Conservation (phyloP, 495 filamentous ascomycete species). For the Aspergillus incahuasiensis region DNA sequence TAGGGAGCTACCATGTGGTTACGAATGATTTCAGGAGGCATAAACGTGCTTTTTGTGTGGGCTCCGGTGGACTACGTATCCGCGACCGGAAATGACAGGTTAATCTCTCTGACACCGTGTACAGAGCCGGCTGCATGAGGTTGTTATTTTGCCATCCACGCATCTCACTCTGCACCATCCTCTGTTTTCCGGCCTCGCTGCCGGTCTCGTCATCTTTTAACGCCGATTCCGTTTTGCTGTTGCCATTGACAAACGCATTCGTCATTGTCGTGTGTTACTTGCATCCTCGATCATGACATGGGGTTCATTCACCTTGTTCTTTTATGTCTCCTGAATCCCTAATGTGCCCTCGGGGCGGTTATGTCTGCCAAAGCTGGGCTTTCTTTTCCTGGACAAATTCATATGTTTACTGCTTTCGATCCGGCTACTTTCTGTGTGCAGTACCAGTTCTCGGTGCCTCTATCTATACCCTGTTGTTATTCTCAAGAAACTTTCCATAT, state of each 20-base stretch:
- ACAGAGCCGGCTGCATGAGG: background rate
- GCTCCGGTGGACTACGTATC: slow-evolving; percentile 8
- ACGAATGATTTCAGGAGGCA: background rate
- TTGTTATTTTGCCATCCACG: slow-evolving; percentile 10
- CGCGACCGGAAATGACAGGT: slow-evolving; percentile 14
- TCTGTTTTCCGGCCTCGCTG: slow-evolving; percentile 9
- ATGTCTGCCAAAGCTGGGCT: background rate
- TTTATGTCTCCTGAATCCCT: slow-evolving; percentile 21
- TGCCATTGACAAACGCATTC: slow-evolving; percentile 20
- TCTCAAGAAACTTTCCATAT: background rate
- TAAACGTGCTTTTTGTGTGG: background rate
- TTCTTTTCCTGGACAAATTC: background rate
- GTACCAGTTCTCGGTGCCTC: background rate
- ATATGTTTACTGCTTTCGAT: background rate
- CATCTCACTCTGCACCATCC: slow-evolving; percentile 12
- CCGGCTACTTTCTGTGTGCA: slow-evolving; percentile 2
- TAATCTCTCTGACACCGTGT: slow-evolving; percentile 4
- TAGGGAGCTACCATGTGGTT: background rate
- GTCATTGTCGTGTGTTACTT: slow-evolving; percentile 23
- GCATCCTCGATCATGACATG: slow-evolving; percentile 17
- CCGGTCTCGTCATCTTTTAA: slow-evolving; percentile 14
- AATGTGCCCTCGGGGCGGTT: slow-evolving; percentile 11
- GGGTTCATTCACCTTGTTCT: slow-evolving; percentile 16
- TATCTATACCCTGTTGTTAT: background rate
- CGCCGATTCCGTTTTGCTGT: slow-evolving; percentile 14